Percentiles rank a stretch among this genome's conserved stretches.
Evolutionary conservation across 2,329 filamentous ascomycete genomes (phyloP).

Genomic region (Graphilbum fragrans): DNA sequence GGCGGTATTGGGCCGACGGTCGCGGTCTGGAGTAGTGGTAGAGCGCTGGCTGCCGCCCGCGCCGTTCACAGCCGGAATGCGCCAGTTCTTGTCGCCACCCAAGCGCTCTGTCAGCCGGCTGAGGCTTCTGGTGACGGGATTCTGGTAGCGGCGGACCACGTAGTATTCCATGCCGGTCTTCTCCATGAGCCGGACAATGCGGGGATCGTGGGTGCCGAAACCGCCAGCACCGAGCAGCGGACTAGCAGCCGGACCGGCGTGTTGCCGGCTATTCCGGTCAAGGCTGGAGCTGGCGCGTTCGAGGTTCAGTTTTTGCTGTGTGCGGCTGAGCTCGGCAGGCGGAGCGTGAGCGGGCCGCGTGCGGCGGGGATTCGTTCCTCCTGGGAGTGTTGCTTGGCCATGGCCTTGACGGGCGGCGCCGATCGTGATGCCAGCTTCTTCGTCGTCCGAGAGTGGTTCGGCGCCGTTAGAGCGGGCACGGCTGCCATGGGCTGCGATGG

Average conservation of each 20-base stretch:
- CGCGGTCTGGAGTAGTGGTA: constrained; percentile 13
- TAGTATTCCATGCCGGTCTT: constrained; percentile 61
- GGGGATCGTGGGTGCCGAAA: constrained; percentile 50
- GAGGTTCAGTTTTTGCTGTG: constrained; percentile 64
- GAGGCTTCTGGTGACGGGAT: constrained; percentile 54
- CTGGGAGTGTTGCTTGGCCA: background rate
- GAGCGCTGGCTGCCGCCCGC: background rate
- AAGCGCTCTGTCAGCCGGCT: constrained; percentile 39
- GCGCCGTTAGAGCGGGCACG: constrained; percentile 31
- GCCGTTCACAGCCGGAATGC: constrained; percentile 30
- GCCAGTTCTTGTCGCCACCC: constrained; percentile 34
- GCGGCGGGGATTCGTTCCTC: constrained; percentile 4
- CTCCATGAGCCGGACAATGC: constrained; percentile 53
- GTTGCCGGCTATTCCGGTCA: constrained; percentile 43
- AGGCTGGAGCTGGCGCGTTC: constrained; percentile 62
- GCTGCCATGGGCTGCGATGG: constrained; percentile 9
- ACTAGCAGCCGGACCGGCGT: constrained; percentile 17
- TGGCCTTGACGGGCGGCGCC: background rate
- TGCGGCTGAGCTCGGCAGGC: constrained; percentile 48
- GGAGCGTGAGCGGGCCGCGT: constrained; percentile 12
- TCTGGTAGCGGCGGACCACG: constrained; percentile 61
- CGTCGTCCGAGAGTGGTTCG: constrained; percentile 5
- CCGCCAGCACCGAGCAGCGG: constrained; percentile 39
- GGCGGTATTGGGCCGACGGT: too few species aligned
- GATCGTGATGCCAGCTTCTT: background rate